Percentiles rank a stretch among this genome's conserved stretches.
Conservation (phyloP, 306 rosid species). For the Crataegus laevigata region DNA sequence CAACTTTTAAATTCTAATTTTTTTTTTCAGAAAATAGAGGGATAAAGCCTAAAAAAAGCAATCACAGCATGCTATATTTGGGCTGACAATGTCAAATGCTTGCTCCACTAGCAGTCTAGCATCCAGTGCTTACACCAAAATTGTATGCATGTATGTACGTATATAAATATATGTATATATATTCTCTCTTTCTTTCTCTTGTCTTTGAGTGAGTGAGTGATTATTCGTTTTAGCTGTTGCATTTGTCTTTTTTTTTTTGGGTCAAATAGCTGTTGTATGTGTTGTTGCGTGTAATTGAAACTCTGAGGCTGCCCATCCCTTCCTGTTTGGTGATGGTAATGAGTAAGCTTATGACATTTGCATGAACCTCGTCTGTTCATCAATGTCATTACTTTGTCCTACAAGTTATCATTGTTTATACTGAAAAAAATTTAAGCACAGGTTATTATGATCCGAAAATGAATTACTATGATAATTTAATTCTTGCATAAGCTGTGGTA, state of each 20-base stretch:
- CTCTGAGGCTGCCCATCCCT: conserved; percentile 17
- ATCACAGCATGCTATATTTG: conserved; percentile 32
- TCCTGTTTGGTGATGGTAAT: conserved; percentile 23
- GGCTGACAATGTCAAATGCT: conserved; percentile 51
- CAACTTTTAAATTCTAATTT: not conserved
- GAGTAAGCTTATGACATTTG: conserved; percentile 40
- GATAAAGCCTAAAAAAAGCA: not conserved
- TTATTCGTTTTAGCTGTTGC: conserved; percentile 20
- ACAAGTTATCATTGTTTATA: conserved; percentile 26
- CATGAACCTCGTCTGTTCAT: conserved; percentile 11
- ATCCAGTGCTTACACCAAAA: conserved; percentile 4
- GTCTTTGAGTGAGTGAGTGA: conserved; percentile 5
- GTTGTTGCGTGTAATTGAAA: conserved; percentile 24
- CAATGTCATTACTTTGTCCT: conserved; percentile 24
- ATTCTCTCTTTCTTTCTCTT: not conserved
- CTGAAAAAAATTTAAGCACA: not conserved
- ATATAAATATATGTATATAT: no score
- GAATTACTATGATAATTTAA: not conserved
- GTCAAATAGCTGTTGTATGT: not conserved
- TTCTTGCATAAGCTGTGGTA: not conserved
- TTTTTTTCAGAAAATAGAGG: not conserved
- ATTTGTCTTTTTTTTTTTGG: no score
- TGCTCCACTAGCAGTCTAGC: conserved; percentile 42
- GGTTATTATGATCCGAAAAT: conserved; percentile 4
- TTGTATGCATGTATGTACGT: no score